Evolutionary conservation across 1,139 yeast genomes (phyloP).

Genomic region (Blastobotrys malaysiensis): DNA sequence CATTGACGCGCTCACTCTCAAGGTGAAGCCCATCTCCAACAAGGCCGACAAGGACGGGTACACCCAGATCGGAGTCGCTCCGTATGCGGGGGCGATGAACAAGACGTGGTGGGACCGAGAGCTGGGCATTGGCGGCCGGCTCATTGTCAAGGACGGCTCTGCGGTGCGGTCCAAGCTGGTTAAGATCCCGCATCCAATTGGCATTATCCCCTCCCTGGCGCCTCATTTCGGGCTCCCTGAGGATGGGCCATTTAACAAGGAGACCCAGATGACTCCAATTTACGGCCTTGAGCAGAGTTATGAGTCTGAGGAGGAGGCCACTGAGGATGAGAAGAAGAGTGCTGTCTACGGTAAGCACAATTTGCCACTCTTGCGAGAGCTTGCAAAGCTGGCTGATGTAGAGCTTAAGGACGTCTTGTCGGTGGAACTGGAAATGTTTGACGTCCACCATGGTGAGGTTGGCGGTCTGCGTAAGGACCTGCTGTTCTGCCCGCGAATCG

Average conservation of each 20-base stretch:
- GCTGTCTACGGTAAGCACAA: conserved; percentile 70
- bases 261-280: conserved; percentile 82
- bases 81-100: conserved; percentile 85
- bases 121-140: conserved; percentile 86
- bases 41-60: conserved; percentile 65
- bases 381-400: conserved; percentile 61
- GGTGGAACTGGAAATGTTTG: conserved; percentile 78
- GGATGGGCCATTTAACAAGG: conserved; percentile 76
- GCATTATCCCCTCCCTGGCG: conserved; percentile 93
- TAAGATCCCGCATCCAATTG: conserved; percentile 74
- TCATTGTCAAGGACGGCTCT: conserved; percentile 51
- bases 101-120: conserved; percentile 90
- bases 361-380: conserved; percentile 60
- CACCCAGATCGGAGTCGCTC: conserved; percentile 85
- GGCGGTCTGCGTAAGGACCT: conserved; percentile 91
- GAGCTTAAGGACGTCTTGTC: conserved; percentile 63
- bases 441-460: conserved; percentile 73
- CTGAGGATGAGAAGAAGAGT: conserved; percentile 55
- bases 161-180: conserved; percentile 61
- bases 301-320: conserved; percentile 35
- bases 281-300: conserved; percentile 47
- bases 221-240: conserved; percentile 84
- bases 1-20: conserved; percentile 76
- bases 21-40: conserved; percentile 78
- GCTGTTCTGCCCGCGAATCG: conserved; percentile 85